These are phyloP conservation scores for Calocybe indica DNA, from an alignment of 768 basidiomycete genomes.

Conservation along the genomic window DNA sequence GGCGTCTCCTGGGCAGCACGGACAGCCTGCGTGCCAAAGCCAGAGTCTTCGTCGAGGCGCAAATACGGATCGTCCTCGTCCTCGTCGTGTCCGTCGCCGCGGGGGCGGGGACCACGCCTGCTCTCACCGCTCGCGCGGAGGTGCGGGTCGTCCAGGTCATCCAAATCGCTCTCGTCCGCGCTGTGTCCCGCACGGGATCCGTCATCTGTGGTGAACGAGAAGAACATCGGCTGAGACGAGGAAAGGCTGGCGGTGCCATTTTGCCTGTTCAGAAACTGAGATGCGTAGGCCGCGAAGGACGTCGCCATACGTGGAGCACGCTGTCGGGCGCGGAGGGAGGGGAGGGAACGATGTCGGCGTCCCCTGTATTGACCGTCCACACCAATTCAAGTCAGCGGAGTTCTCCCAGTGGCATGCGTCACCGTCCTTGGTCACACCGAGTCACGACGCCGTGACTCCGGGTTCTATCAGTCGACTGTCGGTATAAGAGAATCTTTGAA, in stretches of 20 bases:
- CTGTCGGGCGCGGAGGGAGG: too few species aligned
- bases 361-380: too few species aligned
- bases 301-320: constrained; percentile 34
- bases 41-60: constrained; percentile 62
- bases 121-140: constrained; percentile 35
- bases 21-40: constrained; percentile 21
- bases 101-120: constrained; percentile 25
- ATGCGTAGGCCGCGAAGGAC: constrained; percentile 79
- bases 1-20: constrained; percentile 29
- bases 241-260: constrained; percentile 45
- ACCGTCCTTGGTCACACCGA: too few species aligned
- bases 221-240: constrained; percentile 79
- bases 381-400: too few species aligned
- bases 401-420: too few species aligned
- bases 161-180: constrained; percentile 42
- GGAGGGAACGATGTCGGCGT: too few species aligned
- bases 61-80: constrained; percentile 78
- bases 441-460: too few species aligned
- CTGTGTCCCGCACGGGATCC: constrained; percentile 47
- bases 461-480: too few species aligned
- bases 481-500: too few species aligned
- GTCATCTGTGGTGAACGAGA: constrained; percentile 79
- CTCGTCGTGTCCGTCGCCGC: constrained; percentile 15
- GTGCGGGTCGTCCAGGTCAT: constrained; percentile 78
- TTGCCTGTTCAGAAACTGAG: constrained; percentile 70